These are phyloP conservation scores for Halenospora varia DNA, from an alignment of 495 filamentous ascomycete species.

Conservation along the genomic window DNA sequence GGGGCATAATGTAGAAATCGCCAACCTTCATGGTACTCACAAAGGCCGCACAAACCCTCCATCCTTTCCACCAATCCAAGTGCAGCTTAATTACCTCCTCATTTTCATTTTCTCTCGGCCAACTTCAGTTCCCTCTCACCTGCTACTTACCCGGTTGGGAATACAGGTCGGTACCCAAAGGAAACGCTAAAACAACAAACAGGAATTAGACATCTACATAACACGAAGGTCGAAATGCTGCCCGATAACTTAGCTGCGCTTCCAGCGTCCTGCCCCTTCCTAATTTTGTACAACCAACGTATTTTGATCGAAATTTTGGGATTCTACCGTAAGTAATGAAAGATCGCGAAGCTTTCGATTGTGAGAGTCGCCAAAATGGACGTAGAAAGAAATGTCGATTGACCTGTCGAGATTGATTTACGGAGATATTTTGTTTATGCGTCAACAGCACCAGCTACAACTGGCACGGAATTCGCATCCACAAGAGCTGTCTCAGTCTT, in stretches of 20 bases:
- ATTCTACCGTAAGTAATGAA: no score
- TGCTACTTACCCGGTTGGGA: slow-evolving; percentile 18
- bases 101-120: slow-evolving; percentile 6
- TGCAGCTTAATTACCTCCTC: neutral
- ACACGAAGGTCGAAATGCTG: slow-evolving; percentile 8
- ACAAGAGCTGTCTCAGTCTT: slow-evolving; percentile 30
- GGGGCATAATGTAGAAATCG: slow-evolving; percentile 16
- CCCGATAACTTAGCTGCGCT: slow-evolving; percentile 21
- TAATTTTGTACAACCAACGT: neutral
- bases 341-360: no score
- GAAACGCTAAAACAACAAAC: slow-evolving; percentile 17
- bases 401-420: slow-evolving; percentile 8
- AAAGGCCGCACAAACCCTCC: slow-evolving; percentile 7
- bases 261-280: slow-evolving; percentile 3
- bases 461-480: slow-evolving; percentile 17
- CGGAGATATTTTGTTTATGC: slow-evolving; percentile 8
- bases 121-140: no score
- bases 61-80: neutral
- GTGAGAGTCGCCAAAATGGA: neutral
- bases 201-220: slow-evolving; percentile 7
- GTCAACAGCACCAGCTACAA: slow-evolving; percentile 15
- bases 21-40: slow-evolving; percentile 25
- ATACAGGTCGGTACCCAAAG: neutral
- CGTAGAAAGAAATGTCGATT: slow-evolving; percentile 6
- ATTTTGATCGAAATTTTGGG: no score